Evolutionary conservation across 768 basidiomycete species (phyloP).

Genomic region (Steccherinum ochraceum): DNA sequence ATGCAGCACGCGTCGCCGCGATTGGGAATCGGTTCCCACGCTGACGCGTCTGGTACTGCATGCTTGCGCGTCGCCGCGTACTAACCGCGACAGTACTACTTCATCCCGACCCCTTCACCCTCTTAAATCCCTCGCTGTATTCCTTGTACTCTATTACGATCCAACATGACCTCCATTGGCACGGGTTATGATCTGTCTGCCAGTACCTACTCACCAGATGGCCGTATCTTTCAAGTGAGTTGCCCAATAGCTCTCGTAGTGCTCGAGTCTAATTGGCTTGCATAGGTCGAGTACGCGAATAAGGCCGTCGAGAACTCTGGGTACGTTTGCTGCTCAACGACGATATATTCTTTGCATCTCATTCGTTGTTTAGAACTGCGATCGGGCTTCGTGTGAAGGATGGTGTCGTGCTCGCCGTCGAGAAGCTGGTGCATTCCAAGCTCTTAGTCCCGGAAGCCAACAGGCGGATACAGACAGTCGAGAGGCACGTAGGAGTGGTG

Average conservation of each 20-base stretch:
- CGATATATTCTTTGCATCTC: too few species aligned
- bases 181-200: slow-evolving; percentile 98
- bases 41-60: slow-evolving; percentile 19
- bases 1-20: slow-evolving; percentile 9
- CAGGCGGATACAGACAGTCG: slow-evolving; percentile 88
- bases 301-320: slow-evolving; percentile 99
- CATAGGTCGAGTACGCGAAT: slow-evolving; percentile 95
- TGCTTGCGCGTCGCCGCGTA: slow-evolving; percentile 41
- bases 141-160: background rate
- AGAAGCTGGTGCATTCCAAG: slow-evolving; percentile 95
- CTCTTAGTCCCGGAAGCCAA: slow-evolving; percentile 91
- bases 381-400: slow-evolving; percentile 94
- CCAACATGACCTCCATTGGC: slow-evolving; percentile 90
- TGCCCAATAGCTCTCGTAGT: background rate
- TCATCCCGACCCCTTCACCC: background rate
- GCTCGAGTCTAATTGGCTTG: background rate
- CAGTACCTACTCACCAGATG: slow-evolving; percentile 93
- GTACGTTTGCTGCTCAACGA: too few species aligned
- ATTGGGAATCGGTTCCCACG: slow-evolving; percentile 19
- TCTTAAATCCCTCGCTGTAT: slow-evolving; percentile 3
- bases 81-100: background rate
- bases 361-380: slow-evolving; percentile 59
- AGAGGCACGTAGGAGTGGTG: slow-evolving; percentile 91
- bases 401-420: slow-evolving; percentile 93
- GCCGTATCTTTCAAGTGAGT: slow-evolving; percentile 92